Evolutionary conservation across 1,284 basidiomycete genomes (phyloP).

Genomic region (Acaromyces ingoldii): DNA sequence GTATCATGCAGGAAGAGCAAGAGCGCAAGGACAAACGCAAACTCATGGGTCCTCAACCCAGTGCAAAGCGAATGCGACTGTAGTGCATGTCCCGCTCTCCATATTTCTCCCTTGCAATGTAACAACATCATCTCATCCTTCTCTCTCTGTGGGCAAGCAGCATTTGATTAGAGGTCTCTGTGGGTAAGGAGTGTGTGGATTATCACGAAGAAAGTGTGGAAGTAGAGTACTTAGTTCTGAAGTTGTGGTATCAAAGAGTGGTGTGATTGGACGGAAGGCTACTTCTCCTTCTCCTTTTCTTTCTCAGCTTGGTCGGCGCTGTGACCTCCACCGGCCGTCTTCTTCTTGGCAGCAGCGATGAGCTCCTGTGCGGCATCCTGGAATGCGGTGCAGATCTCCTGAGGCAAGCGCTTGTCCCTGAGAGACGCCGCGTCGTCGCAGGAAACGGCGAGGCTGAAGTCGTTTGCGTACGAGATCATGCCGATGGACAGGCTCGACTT

Average conservation of each 20-base stretch:
- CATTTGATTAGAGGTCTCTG: too few relatives aligned
- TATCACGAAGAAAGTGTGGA: too few relatives aligned
- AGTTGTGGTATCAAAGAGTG: too few relatives aligned
- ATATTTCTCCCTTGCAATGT: too few relatives aligned
- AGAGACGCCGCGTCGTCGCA: constrained; percentile 50
- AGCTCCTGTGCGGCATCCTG: constrained; percentile 37
- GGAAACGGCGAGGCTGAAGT: constrained; percentile 47
- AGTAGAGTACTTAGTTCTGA: too few relatives aligned
- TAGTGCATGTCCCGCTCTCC: constrained; percentile 12
- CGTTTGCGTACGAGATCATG: constrained; percentile 47
- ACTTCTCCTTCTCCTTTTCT: too few relatives aligned
- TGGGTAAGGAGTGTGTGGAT: too few relatives aligned
- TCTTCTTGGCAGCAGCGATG: constrained; percentile 41
- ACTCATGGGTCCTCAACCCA: constrained; percentile 12
- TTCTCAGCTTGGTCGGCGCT: too few relatives aligned
- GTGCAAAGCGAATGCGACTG: constrained; percentile 12
- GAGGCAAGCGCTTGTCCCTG: constrained; percentile 16
- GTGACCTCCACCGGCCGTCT: too few relatives aligned
- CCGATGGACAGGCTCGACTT: constrained; percentile 48
- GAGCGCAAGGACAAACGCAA: constrained; percentile 9
- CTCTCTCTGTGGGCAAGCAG: too few relatives aligned
- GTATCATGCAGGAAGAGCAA: constrained; percentile 45
- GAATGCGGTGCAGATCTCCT: constrained; percentile 44
- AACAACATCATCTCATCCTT: too few relatives aligned
- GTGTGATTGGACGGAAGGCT: too few relatives aligned